Conservation (phyloP, 768 basidiomycete species). For the Suillus variegatus region DNA sequence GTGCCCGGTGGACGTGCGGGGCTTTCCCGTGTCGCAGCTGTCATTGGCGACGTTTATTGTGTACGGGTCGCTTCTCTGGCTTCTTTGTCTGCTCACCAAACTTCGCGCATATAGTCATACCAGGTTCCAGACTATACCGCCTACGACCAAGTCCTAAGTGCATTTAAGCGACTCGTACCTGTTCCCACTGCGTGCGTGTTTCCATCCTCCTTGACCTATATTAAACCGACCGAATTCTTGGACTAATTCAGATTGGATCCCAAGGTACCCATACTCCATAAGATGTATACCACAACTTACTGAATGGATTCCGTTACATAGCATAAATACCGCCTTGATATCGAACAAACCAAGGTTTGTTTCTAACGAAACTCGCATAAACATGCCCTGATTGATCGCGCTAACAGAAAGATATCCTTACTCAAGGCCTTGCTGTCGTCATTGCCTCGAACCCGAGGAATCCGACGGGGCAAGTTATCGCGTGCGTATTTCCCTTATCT, state of each 20-base stretch:
- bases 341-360: slow-evolving; percentile 72
- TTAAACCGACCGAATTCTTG: slow-evolving; percentile 9
- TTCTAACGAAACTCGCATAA: not conserved
- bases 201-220: not conserved
- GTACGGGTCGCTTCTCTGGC: slow-evolving; percentile 37
- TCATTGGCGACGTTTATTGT: slow-evolving; percentile 87
- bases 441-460: slow-evolving; percentile 95
- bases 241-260: slow-evolving; percentile 43
- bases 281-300: not conserved
- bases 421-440: slow-evolving; percentile 82
- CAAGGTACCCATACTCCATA: slow-evolving; percentile 30
- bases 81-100: slow-evolving; percentile 5
- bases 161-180: slow-evolving; percentile 87
- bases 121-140: slow-evolving; percentile 93
- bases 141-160: slow-evolving; percentile 80
- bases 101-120: slow-evolving; percentile 56
- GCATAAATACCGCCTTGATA: slow-evolving; percentile 74
- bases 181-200: slow-evolving; percentile 80
- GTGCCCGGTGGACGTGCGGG: slow-evolving; percentile 94
- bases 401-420: slow-evolving; percentile 71
- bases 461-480: slow-evolving; percentile 89
- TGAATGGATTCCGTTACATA: slow-evolving; percentile 24
- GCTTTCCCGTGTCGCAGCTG: slow-evolving; percentile 87
- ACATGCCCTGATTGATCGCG: slow-evolving; percentile 5
- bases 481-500: slow-evolving; percentile 38